phyloP scores from a whole-genome alignment of 2,329 filamentous ascomycete genomes.

The Dissoconium aciculare region DNA sequence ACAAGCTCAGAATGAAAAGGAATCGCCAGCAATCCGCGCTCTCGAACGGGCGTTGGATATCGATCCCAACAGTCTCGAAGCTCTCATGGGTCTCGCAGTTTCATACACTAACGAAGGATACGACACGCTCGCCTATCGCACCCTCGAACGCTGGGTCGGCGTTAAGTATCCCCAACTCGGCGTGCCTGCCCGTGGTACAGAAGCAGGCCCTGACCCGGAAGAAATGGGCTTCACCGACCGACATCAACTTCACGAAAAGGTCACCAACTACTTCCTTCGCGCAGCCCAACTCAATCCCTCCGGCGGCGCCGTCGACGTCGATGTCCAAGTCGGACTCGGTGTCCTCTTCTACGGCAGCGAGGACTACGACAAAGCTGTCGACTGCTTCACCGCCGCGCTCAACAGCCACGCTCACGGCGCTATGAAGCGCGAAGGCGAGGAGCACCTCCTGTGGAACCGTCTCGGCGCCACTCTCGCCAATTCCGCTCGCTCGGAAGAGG shows the following conservation, averaged over 20 bases:
- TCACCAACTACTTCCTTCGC: slow-evolving; percentile 79
- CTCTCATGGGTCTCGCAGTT: slow-evolving; percentile 87
- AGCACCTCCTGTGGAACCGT: slow-evolving; percentile 94
- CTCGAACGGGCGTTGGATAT: slow-evolving; percentile 80
- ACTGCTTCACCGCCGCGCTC: slow-evolving; percentile 90
- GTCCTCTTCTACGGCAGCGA: slow-evolving; percentile 96
- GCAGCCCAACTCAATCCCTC: slow-evolving; percentile 84
- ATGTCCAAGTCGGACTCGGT: slow-evolving; percentile 92
- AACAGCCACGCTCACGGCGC: slow-evolving; percentile 70
- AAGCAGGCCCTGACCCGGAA: slow-evolving; percentile 33
- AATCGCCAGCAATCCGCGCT: slow-evolving; percentile 85
- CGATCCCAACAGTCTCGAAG: slow-evolving; percentile 72
- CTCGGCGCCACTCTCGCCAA: slow-evolving; percentile 93
- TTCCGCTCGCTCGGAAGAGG: slow-evolving; percentile 82
- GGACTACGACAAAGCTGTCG: slow-evolving; percentile 95
- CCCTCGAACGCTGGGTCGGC: slow-evolving; percentile 91
- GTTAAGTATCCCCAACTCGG: slow-evolving; percentile 81
- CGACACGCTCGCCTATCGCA: slow-evolving; percentile 90
- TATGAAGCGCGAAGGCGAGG: slow-evolving; percentile 68
- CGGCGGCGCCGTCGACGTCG: slow-evolving; percentile 92
- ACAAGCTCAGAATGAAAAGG: slow-evolving; percentile 97
- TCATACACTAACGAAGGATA: slow-evolving; percentile 99
- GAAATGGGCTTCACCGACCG: slow-evolving; percentile 92
- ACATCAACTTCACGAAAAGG: slow-evolving; percentile 72
- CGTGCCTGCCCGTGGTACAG: slow-evolving; percentile 52